Conservation (phyloP, 345 rosid genomes). For the Acer saccharum region DNA sequence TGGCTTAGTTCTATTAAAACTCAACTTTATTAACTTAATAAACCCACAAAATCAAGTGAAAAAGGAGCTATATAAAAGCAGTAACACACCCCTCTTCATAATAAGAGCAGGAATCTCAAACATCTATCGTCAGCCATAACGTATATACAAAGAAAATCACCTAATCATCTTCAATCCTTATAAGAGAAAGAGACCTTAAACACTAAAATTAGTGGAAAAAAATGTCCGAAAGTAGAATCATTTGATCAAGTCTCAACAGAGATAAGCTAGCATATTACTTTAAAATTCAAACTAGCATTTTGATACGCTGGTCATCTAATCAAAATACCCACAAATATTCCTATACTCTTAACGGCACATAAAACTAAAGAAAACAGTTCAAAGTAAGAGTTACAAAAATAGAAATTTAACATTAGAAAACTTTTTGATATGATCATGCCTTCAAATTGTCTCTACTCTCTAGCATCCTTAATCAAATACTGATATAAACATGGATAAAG, state of each 20-base stretch:
- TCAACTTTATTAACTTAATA: too few species aligned
- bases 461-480: not conserved
- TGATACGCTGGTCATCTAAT: too few species aligned
- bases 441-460: not conserved
- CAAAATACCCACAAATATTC: too few species aligned
- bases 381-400: not conserved
- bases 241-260: not conserved
- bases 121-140: not conserved
- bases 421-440: not conserved
- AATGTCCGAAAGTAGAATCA: not conserved
- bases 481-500: not conserved
- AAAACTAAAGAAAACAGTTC: not conserved
- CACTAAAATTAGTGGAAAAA: not conserved
- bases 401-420: not conserved
- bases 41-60: too few species aligned
- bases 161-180: not conserved
- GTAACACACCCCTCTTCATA: not conserved
- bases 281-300: not conserved
- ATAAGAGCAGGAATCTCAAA: not conserved
- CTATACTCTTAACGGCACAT: too few species aligned
- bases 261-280: not conserved
- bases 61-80: too few species aligned
- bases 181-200: not conserved
- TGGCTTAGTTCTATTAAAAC: too few species aligned
- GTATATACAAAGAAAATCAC: not conserved